Evolutionary conservation across 2,329 filamentous ascomycete genomes (phyloP).

Genomic region (Ramularia endophylla): DNA sequence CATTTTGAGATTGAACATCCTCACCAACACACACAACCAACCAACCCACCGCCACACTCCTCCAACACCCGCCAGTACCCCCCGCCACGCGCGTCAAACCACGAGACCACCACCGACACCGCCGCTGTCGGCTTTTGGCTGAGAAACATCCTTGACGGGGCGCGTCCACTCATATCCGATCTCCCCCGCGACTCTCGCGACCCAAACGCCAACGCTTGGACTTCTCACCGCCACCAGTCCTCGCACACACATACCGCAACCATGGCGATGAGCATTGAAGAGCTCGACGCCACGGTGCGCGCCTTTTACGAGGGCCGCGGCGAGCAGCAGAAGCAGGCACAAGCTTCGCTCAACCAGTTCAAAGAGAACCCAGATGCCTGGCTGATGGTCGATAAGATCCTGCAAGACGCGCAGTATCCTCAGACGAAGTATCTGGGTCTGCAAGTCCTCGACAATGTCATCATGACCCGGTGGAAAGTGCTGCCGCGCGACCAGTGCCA

Average conservation of each 20-base stretch:
- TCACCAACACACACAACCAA: not conserved
- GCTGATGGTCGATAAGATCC: constrained; percentile 95
- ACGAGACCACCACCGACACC: not conserved
- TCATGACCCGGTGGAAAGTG: constrained; percentile 98
- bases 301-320: constrained; percentile 97
- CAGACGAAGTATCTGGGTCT: constrained; percentile 97
- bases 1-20: constrained; percentile 1
- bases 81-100: not conserved
- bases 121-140: too few species aligned
- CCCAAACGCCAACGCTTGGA: too few species aligned
- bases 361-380: constrained; percentile 98
- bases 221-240: constrained; percentile 5
- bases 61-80: constrained; percentile 4
- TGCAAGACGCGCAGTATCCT: constrained; percentile 85
- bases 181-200: constrained; percentile 1
- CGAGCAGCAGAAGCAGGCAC: constrained; percentile 93
- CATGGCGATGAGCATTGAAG: constrained; percentile 72
- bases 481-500: constrained; percentile 88
- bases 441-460: constrained; percentile 96
- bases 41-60: not conserved
- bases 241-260: constrained; percentile 18
- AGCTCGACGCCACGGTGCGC: constrained; percentile 94
- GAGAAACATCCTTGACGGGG: too few species aligned
- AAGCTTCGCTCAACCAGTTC: constrained; percentile 92
- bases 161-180: constrained; percentile 5